Evolutionary conservation across 495 filamentous ascomycete species (phyloP), one percentile per base, ranked within the genome.

Genomic region (Oidiodendron maius): DNA sequence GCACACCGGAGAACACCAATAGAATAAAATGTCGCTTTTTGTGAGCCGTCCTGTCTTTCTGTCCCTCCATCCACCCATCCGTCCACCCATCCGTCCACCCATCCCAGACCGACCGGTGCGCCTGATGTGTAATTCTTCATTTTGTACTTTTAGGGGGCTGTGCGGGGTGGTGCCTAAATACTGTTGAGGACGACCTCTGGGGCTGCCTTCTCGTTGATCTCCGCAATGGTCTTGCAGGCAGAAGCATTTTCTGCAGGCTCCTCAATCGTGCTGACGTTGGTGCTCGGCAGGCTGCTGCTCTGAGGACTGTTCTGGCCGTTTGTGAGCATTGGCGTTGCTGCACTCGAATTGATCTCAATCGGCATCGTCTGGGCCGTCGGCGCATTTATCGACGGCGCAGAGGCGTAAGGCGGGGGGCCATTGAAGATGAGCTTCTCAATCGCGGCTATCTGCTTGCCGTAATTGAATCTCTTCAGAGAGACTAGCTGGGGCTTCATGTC

Each of bases 381-480:
- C 21, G 61, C 37, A 1, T 53, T 48, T 10, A 62, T 54, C 37
- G 60, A 48, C 3, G 60, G 51, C 6, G 57, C 52, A 8, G 21
- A 38, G 17, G 50, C 40, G 40, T 47, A 50, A 24, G 53, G 40
- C 23, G 35, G 42, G 9, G 63, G 58, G 3, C 58, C 60, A 3
- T 69, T 72, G 56, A 69, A 72, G 40, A 81, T 72, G 39, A 87
- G 64, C 46, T 80, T 77, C 49, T 87, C 83, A 18, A 88, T 77
- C 2, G 80, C 81, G 4, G 73, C 68, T 23, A 94, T 81, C 60
- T 95, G 88, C 58, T 91, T 91, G 38, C 85, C 85, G 48, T 80
- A 84, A 52, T 78, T 80, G 47, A 74, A 78, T 52, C 83, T 86
- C 66, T 89, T 94, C 18, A 91, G 64, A 40, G 75, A 71, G 18